These are phyloP conservation scores for Fonsecaea multimorphosa DNA, from an alignment of 2,329 filamentous ascomycete species.

Conservation along the genomic window DNA sequence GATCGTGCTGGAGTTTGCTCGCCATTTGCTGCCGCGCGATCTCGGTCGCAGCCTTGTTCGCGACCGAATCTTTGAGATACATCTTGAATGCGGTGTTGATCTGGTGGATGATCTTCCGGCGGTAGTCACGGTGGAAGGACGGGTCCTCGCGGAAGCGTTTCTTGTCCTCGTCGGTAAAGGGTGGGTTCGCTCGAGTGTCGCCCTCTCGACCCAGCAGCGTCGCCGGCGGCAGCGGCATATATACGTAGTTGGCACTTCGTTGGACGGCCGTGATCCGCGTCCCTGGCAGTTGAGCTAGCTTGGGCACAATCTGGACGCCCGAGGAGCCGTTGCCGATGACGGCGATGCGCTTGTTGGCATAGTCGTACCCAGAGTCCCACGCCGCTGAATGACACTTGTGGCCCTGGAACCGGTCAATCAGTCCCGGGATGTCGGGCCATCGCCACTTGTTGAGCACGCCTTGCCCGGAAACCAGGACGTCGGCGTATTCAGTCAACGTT, in stretches of 20 bases:
- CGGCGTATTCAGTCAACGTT: constrained; percentile 40
- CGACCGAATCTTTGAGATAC: constrained; percentile 25
- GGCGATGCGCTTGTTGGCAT: constrained; percentile 40
- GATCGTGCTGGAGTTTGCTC: constrained; percentile 33
- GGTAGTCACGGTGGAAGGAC: constrained; percentile 43
- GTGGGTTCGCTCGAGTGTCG: constrained; percentile 36
- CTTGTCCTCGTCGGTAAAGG: constrained; percentile 43
- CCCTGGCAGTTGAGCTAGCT: constrained; percentile 34
- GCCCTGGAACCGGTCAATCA: constrained; percentile 40
- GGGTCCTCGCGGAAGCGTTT: constrained; percentile 38
- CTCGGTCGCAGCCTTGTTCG: constrained; percentile 24
- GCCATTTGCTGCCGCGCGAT: constrained; percentile 28
- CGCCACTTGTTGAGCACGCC: constrained; percentile 34
- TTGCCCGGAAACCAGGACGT: constrained; percentile 47
- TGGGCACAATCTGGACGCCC: constrained; percentile 49
- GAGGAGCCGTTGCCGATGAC: constrained; percentile 45
- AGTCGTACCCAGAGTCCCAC: constrained; percentile 41
- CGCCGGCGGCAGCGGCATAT: constrained; percentile 39
- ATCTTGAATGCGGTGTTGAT: too few species aligned
- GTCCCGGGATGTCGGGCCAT: constrained; percentile 43
- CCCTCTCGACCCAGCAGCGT: constrained; percentile 31
- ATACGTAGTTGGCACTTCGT: constrained; percentile 43
- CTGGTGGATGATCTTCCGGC: constrained; percentile 43
- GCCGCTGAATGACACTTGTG: constrained; percentile 40
- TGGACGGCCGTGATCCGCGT: constrained; percentile 43